Base-by-base conservation (phyloP, 2,329 filamentous ascomycete genomes). In the Seiridium unicorne region DNA sequence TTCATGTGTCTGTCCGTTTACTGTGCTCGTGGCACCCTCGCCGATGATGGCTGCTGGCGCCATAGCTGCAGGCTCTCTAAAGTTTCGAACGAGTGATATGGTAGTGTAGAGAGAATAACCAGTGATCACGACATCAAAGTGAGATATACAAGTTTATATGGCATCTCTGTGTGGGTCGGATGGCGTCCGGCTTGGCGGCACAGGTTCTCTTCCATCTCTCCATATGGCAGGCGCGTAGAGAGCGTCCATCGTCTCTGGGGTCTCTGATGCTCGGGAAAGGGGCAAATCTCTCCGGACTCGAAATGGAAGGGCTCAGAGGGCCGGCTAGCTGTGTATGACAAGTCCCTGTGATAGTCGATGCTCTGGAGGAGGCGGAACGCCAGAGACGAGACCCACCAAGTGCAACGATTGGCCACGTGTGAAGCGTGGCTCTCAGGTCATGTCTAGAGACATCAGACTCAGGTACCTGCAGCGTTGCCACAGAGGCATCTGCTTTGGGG, bases 261-360 rank as follows among this genome's bases (percentile, higher is more conserved):
- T 32, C 34, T n/a, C 55, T 65, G 62, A 63, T 61, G 58, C 64
- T 66, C 68, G 68, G 70, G 58, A 61, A 62, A 67, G 60, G 65
- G 69, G 69, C 65, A 65, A 58, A 69, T 70, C 68, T 66, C 68
- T 69, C 70, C 69, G 66, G 65, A 65, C 66, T 67, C 38, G 69
- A 69, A 68, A 66, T 67, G 69, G 69, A 72, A 58, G 55, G 44
- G 55, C 38, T 32, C 44, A 46, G 55, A 26, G 18, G 18, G 18
- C 18, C 18, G 18, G 18, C 18, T 26, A 26, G 18, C 18, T 26
- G 18, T 26, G 18, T 26, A 26, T 26, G 18, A 26, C 18, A 26
- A 26, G 18, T 26, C 18, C 18, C 34, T 49, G 46, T 49, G 55
- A 58, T 58, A 48, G 32, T 36, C 49, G 44, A 11, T 35, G 40